Evolutionary conservation across 345 rosid species (phyloP).

Genomic region (Aquilaria sinensis): DNA sequence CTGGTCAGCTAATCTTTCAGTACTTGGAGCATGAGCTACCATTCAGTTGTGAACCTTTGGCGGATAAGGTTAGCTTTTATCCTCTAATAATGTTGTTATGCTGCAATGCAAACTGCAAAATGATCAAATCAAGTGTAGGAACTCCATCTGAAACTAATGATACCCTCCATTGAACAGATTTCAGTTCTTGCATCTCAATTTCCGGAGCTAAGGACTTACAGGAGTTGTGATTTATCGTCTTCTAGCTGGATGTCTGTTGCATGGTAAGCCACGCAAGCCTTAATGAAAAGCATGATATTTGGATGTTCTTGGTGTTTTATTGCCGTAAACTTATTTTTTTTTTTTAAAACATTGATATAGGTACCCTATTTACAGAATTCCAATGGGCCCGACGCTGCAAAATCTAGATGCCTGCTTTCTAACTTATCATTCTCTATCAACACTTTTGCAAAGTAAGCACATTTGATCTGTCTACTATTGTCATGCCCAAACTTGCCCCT

Average conservation of each 20-base stretch:
- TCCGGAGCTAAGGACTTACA: constrained; percentile 62
- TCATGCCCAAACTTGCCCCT: too few species aligned
- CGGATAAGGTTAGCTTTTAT: constrained; percentile 51
- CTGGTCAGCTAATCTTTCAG: constrained; percentile 54
- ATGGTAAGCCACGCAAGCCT: constrained; percentile 38
- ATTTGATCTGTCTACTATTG: neutral
- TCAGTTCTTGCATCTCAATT: constrained; percentile 64
- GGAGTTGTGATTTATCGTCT: constrained; percentile 76
- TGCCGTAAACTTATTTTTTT: too few species aligned
- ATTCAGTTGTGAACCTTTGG: constrained; percentile 75
- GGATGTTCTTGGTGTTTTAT: neutral
- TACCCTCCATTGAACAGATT: constrained; percentile 37
- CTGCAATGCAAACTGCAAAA: neutral
- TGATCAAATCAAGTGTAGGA: neutral
- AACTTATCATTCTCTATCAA: constrained; percentile 64
- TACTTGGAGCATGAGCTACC: constrained; percentile 77
- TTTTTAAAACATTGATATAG: constrained; percentile 18
- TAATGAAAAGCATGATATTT: neutral
- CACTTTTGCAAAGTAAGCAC: constrained; percentile 34
- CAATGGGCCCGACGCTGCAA: constrained; percentile 78
- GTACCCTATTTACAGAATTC: constrained; percentile 88
- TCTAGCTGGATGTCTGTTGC: constrained; percentile 96
- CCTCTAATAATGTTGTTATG: neutral
- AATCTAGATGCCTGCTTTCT: constrained; percentile 87
- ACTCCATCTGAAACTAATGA: neutral